Evolutionary conservation across 495 filamentous ascomycete genomes (phyloP).

Genomic region (Xylaria scruposa): DNA sequence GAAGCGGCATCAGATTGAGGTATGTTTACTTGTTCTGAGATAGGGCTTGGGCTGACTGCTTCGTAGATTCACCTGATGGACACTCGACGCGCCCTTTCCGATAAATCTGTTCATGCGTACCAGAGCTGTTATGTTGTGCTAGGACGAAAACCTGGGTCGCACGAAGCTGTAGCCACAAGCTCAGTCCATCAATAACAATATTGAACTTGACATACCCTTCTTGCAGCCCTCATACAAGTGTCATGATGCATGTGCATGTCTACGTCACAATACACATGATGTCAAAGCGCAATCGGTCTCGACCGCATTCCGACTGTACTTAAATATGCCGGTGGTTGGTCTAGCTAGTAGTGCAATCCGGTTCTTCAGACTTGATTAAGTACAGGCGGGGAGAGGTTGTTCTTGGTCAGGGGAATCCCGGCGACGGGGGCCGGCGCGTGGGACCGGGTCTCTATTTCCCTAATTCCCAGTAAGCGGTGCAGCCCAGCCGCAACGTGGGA

Average conservation of each 20-base stretch:
- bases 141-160: conserved; percentile 57
- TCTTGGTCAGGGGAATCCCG: not conserved
- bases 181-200: not conserved
- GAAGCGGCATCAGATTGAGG: conserved; percentile 22
- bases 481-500: not conserved
- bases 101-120: conserved; percentile 63
- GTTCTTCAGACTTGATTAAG: no score
- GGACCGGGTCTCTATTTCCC: not conserved
- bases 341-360: not conserved
- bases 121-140: conserved; percentile 60
- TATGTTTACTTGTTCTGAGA: conserved; percentile 26
- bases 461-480: conserved; percentile 10
- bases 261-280: not conserved
- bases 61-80: conserved; percentile 63
- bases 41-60: not conserved
- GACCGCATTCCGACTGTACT: not conserved
- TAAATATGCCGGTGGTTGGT: not conserved
- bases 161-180: conserved; percentile 1
- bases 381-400: not conserved
- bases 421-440: not conserved
- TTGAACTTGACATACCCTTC: not conserved
- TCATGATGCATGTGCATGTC: not conserved
- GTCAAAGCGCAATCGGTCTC: conserved; percentile 1
- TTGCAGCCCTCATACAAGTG: not conserved
- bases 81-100: conserved; percentile 61